phyloP scores from a whole-genome alignment of 164 flowering plant genomes.

The Annona squamosa region DNA sequence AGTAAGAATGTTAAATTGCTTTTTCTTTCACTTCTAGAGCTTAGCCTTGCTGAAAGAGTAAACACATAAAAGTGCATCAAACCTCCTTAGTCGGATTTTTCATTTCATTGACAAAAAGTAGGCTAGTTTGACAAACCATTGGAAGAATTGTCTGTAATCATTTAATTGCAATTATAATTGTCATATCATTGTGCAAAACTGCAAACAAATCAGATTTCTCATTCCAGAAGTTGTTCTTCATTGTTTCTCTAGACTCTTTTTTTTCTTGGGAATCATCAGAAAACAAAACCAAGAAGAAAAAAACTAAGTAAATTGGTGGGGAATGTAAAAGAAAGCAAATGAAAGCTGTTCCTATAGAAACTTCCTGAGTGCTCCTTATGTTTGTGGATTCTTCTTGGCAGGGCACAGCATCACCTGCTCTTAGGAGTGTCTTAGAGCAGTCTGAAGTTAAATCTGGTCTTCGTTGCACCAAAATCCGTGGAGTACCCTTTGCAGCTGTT shows the following conservation, averaged over 20 bases:
- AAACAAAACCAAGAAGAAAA: not conserved
- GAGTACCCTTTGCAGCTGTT: constrained; percentile 53
- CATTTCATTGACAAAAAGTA: too few species aligned
- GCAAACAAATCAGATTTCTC: not conserved
- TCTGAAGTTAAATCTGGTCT: constrained; percentile 44
- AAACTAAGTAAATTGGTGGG: not conserved
- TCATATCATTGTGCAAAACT: not conserved
- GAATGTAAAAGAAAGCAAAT: too few species aligned
- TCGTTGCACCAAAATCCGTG: constrained; percentile 46
- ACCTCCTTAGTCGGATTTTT: too few species aligned
- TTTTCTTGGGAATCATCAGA: not conserved
- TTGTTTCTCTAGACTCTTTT: not conserved
- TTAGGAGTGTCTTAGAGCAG: constrained; percentile 40
- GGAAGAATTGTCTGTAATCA: too few species aligned
- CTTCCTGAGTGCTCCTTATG: not conserved
- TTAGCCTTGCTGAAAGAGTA: not conserved
- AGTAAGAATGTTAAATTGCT: too few species aligned
- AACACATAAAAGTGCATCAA: too few species aligned
- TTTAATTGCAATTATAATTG: too few species aligned
- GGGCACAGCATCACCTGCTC: constrained; percentile 61
- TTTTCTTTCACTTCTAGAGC: not conserved
- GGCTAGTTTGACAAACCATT: too few species aligned
- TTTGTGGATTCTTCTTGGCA: constrained; percentile 14
- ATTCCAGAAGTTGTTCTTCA: not conserved
- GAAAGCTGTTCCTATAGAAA: too few species aligned